Evolutionary conservation across 163 green algal species (phyloP).

Genomic region (Picocystis sp.): DNA sequence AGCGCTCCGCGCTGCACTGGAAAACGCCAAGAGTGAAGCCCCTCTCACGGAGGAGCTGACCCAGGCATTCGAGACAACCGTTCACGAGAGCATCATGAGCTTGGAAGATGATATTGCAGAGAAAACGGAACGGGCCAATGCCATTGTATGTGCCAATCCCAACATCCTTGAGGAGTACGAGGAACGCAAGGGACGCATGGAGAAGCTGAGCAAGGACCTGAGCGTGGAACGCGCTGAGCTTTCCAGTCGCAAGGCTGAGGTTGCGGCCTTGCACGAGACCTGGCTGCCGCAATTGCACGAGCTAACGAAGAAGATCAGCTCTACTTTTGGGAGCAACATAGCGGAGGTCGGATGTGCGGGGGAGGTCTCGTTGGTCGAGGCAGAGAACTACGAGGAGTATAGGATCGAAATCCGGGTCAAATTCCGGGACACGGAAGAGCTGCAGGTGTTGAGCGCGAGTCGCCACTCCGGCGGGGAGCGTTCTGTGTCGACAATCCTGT

Average conservation of each 20-base stretch:
- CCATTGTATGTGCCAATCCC: slow-evolving; percentile 44
- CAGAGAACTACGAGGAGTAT: slow-evolving; percentile 63
- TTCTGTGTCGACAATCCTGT: slow-evolving; percentile 87
- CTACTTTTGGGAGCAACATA: slow-evolving; percentile 59
- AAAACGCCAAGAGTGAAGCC: no score
- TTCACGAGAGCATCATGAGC: no score
- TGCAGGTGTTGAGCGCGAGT: slow-evolving; percentile 56
- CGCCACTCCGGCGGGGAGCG: slow-evolving; percentile 57
- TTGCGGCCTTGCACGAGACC: slow-evolving; percentile 21
- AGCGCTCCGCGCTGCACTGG: no score
- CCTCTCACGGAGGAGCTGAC: no score
- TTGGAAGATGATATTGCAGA: no score
- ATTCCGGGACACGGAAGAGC: slow-evolving; percentile 56
- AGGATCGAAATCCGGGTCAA: slow-evolving; percentile 79
- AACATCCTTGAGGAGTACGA: slow-evolving; percentile 49
- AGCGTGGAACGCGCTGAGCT: slow-evolving; percentile 1
- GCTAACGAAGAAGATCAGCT: slow-evolving; percentile 52
- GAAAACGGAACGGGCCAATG: slow-evolving; percentile 18
- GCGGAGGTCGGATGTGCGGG: slow-evolving; percentile 38
- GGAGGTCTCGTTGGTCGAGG: slow-evolving; percentile 11
- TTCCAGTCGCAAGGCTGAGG: slow-evolving; percentile 8
- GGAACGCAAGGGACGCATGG: slow-evolving; percentile 17
- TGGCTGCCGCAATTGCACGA: slow-evolving; percentile 63
- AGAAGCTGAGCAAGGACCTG: slow-evolving; percentile 13
- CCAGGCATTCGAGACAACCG: no score